Percentiles rank a stretch among this genome's conserved stretches.
These are phyloP conservation scores for Cochlearia excelsa DNA, from an alignment of 345 rosid genomes.

Conservation along the genomic window DNA sequence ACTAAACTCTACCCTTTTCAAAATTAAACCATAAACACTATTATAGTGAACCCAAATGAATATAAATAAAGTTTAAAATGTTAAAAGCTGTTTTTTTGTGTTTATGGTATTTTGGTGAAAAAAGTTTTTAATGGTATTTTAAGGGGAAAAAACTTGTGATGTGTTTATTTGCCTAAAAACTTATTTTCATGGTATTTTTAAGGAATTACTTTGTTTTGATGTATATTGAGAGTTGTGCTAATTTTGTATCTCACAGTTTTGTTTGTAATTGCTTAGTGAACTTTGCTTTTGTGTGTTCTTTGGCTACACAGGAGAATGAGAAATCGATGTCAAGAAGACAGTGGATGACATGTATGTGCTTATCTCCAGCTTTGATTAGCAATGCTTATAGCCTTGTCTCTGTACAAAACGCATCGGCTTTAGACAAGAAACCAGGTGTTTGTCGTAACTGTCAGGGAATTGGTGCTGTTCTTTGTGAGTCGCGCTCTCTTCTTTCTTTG, in stretches of 20 bases:
- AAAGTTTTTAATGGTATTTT: too few relatives aligned
- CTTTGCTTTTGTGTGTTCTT: conserved; percentile 4
- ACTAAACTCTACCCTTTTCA: too few relatives aligned
- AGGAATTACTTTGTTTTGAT: too few relatives aligned
- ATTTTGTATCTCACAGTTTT: conserved; percentile 8
- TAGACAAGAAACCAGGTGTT: conserved; percentile 59
- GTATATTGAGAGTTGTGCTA: background rate
- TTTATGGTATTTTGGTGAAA: too few relatives aligned
- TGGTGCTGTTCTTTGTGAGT: conserved; percentile 88
- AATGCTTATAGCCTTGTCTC: conserved; percentile 42
- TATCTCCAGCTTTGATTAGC: conserved; percentile 52
- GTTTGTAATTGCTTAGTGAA: background rate
- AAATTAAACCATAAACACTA: too few relatives aligned
- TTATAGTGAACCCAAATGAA: too few relatives aligned
- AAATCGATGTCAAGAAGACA: conserved; percentile 52
- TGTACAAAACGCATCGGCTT: conserved; percentile 43
- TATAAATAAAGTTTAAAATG: too few relatives aligned
- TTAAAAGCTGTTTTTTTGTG: too few relatives aligned
- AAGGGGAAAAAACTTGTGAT: too few relatives aligned
- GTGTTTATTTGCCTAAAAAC: too few relatives aligned
- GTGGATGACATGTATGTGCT: conserved; percentile 71
- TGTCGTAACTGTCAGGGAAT: conserved; percentile 82
- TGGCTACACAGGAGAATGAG: conserved; percentile 41
- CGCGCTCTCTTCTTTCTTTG: background rate
- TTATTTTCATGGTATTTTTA: too few relatives aligned